phyloP scores from a whole-genome alignment of 805 yeast genomes.

The Wickerhamomyces silvicola region DNA sequence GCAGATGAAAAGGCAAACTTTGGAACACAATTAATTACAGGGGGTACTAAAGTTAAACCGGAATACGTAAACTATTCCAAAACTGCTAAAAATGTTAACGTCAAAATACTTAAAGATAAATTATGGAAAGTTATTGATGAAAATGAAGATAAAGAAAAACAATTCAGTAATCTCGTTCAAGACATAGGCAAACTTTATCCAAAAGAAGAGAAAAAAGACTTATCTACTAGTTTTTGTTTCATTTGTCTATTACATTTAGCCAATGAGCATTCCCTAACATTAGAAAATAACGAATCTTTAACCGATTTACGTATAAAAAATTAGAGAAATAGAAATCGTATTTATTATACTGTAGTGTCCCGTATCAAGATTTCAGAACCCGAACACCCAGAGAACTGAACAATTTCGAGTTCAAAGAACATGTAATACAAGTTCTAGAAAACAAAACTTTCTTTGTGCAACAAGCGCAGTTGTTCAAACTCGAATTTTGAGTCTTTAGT shows the following conservation, averaged over 20 bases:
- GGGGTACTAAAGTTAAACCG: slow-evolving; percentile 26
- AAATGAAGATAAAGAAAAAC: slow-evolving; percentile 3
- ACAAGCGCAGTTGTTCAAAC: too few relatives aligned
- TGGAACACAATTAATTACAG: slow-evolving; percentile 25
- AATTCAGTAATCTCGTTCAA: slow-evolving; percentile 42
- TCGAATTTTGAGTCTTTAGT: too few relatives aligned
- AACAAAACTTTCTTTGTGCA: too few relatives aligned
- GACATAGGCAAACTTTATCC: slow-evolving; percentile 48
- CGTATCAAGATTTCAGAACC: too few relatives aligned
- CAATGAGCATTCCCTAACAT: slow-evolving; percentile 69
- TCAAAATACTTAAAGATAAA: slow-evolving; percentile 64
- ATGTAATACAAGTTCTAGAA: too few relatives aligned
- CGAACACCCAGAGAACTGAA: too few relatives aligned
- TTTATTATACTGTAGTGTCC: too few relatives aligned
- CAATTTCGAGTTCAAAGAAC: too few relatives aligned
- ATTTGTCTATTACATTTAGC: slow-evolving; percentile 81
- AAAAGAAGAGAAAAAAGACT: slow-evolving; percentile 49
- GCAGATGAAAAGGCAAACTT: slow-evolving; percentile 10
- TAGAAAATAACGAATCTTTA: slow-evolving; percentile 31
- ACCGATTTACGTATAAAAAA: slow-evolving; percentile 1
- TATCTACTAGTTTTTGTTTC: slow-evolving; percentile 81
- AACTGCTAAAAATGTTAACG: slow-evolving; percentile 75
- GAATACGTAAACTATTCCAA: slow-evolving; percentile 55
- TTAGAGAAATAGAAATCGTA: too few relatives aligned
- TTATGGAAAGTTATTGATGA: slow-evolving; percentile 54